Evolutionary conservation across 805 yeast species (phyloP).

Genomic region (Debaryomyces castellii): DNA sequence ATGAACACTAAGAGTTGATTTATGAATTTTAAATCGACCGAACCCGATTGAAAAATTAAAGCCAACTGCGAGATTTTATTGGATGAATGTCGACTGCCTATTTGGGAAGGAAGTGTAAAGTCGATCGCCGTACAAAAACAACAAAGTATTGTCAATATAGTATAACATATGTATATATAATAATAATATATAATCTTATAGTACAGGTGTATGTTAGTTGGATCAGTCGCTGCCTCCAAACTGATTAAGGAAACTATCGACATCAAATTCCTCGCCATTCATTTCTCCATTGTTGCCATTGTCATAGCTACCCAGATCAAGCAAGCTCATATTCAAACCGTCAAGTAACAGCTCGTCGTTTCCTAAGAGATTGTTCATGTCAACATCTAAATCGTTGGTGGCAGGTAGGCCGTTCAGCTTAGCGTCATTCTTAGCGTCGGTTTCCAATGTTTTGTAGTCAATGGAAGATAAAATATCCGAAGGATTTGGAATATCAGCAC

Average conservation of each 20-base stretch:
- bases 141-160: no score
- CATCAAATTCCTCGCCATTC: constrained; percentile 42
- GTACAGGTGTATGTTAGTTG: neutral
- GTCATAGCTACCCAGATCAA: constrained; percentile 31
- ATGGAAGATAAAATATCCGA: constrained; percentile 30
- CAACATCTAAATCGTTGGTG: constrained; percentile 19
- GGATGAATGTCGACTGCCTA: constrained; percentile 31
- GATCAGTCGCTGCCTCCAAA: constrained; percentile 34
- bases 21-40: constrained; percentile 6
- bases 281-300: constrained; percentile 12
- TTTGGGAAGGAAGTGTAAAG: constrained; percentile 17
- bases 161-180: neutral
- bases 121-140: no score
- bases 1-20: neutral
- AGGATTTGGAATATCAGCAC: constrained; percentile 29
- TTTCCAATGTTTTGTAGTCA: constrained; percentile 14
- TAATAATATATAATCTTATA: neutral
- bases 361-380: constrained; percentile 36
- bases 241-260: constrained; percentile 43
- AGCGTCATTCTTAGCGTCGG: constrained; percentile 2
- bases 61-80: constrained; percentile 27
- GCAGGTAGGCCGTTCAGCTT: constrained; percentile 4
- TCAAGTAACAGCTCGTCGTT: constrained; percentile 42
- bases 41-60: constrained; percentile 9
- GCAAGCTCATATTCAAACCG: constrained; percentile 40